Percentiles rank a stretch among this genome's conserved stretches.
Evolutionary conservation across 257 asterid species (phyloP).

Genomic region (Penstemon barbatus): DNA sequence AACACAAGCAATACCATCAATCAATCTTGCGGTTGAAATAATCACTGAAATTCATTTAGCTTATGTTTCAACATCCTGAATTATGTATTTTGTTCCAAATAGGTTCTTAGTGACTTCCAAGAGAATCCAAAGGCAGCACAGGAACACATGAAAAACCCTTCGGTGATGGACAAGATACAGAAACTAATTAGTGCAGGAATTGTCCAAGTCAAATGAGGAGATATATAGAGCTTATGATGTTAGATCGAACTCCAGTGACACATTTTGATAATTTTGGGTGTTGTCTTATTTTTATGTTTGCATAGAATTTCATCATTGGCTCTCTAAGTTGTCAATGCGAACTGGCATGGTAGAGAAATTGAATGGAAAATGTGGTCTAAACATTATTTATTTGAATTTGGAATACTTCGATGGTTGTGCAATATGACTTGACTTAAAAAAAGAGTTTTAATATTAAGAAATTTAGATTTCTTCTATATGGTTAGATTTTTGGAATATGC

Average conservation of each 20-base stretch:
- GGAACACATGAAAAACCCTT: conserved; percentile 83
- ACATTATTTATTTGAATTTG: no score
- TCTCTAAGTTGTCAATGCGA: neutral
- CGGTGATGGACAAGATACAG: conserved; percentile 87
- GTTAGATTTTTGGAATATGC: no score
- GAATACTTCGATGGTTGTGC: neutral
- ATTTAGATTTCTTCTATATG: no score
- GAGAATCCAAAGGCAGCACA: conserved; percentile 87
- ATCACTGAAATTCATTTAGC: no score
- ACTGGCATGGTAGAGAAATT: neutral
- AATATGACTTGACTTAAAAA: no score
- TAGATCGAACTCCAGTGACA: neutral
- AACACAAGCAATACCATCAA: no score
- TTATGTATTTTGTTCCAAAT: neutral
- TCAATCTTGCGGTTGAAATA: no score
- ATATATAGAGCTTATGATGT: neutral
- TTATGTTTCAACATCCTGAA: neutral
- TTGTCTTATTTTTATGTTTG: neutral
- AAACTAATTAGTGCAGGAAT: conserved; percentile 86
- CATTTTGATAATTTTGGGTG: conserved; percentile 7
- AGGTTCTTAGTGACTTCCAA: conserved; percentile 78
- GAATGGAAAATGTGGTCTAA: neutral
- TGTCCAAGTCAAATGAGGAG: conserved; percentile 61
- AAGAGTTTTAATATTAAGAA: no score
- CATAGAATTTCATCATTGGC: neutral